Base-by-base conservation (phyloP, 495 filamentous ascomycete species). In the Penicillium mononematosum region DNA sequence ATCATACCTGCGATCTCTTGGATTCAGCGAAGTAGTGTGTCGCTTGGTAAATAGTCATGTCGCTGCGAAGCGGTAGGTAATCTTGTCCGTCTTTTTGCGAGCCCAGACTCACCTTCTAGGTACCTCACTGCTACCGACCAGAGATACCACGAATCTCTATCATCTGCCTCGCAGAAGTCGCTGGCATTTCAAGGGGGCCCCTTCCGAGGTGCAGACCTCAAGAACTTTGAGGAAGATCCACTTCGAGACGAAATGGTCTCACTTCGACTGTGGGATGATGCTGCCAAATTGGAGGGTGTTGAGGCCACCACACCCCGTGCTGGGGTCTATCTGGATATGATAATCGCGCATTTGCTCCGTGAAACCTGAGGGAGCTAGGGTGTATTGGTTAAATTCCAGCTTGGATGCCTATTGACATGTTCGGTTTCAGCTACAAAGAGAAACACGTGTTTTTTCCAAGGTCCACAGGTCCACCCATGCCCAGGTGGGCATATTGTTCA, bases 151-250 rank as follows among this genome's bases (percentile, higher is more conserved):
- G 68, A 69, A 25, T 66, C 64, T 10, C 60, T 77, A 2, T 73
- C 70, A 5, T 68, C 68, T 12, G 74, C 76, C 0, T 76, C 72
- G 12, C 70, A 76, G 32, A 68, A 58, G 38, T 76, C 72, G 1
- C 55, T 80, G 38, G 57, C 55, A 17, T 80, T 75, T 45, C 77
- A 80, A 45, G 76, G 77, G 16, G 77, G 76, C 11, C 76, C 75
- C 1, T 77, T 78, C 45, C 38, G 61, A 24, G 74, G 67, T 1
- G 58, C 50, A 0, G 75, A 78, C 47, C 53, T 75, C 4, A 25
- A 46, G 17, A 45, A 42, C 5, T 73, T 73, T 17, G 62, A 69
- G 4, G 25, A 63, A 48, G 68, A 75, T 50, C 67, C 66, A 1
- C 63, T 75, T 27, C 67, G 66, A 5, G 66, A 71, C 32, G 70